These are phyloP conservation scores for Sophora flavescens DNA, from an alignment of 306 rosid species.

Conservation along the genomic window DNA sequence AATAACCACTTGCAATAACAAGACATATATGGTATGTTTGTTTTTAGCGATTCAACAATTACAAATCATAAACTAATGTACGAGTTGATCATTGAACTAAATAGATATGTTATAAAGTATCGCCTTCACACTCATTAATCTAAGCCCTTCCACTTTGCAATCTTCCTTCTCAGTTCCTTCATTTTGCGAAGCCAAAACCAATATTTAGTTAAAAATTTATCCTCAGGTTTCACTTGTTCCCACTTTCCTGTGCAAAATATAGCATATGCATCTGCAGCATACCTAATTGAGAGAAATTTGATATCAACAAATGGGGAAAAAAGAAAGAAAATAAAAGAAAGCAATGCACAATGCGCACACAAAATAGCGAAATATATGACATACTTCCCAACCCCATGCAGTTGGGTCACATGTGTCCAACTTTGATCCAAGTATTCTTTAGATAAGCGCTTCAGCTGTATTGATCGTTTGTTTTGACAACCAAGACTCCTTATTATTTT, in stretches of 20 bases:
- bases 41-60: no score
- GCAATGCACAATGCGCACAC: background rate
- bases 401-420: slow-evolving; percentile 81
- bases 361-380: slow-evolving; percentile 39
- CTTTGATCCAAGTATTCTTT: slow-evolving; percentile 59
- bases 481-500: slow-evolving; percentile 60
- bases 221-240: slow-evolving; percentile 55
- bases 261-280: slow-evolving; percentile 78
- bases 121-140: no score
- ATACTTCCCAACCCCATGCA: slow-evolving; percentile 87
- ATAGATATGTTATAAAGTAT: no score
- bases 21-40: no score
- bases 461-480: slow-evolving; percentile 61
- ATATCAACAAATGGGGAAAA: background rate
- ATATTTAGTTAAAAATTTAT: slow-evolving; percentile 57
- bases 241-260: slow-evolving; percentile 69
- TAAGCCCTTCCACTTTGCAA: background rate
- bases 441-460: slow-evolving; percentile 62
- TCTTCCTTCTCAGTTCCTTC: background rate
- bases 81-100: no score
- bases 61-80: no score
- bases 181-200: slow-evolving; percentile 62
- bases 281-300: slow-evolving; percentile 44
- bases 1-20: background rate
- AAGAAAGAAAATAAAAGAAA: background rate